phyloP scores from a whole-genome alignment of 441 rosid genomes.

The Populus hybrid region DNA sequence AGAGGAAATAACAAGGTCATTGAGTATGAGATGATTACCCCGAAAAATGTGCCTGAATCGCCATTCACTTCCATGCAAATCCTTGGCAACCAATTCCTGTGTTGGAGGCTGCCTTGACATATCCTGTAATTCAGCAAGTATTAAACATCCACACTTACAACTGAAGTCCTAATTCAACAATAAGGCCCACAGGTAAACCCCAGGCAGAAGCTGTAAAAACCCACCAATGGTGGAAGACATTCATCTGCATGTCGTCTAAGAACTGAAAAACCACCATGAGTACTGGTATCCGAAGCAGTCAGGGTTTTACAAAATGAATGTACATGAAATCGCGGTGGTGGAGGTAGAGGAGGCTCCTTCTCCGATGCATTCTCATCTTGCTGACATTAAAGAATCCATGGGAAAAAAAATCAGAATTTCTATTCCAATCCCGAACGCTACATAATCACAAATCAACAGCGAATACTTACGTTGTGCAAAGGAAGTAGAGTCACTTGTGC shows the following conservation, averaged over 20 bases:
- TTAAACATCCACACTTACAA: background rate
- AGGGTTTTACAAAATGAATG: constrained; percentile 97
- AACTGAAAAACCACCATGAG: constrained; percentile 98
- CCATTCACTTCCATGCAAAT: constrained; percentile 52
- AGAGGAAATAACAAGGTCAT: background rate
- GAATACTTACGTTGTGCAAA: constrained; percentile 42
- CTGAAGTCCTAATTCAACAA: background rate
- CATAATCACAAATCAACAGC: background rate
- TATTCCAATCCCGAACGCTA: background rate
- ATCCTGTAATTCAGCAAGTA: constrained; percentile 49
- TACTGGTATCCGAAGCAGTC: constrained; percentile 99
- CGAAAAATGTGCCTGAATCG: constrained; percentile 90
- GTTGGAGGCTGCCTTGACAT: constrained; percentile 93
- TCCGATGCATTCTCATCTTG: constrained; percentile 64
- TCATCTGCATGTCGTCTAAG: constrained; percentile 96
- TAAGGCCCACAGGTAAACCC: background rate
- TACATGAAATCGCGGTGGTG: constrained; percentile 67
- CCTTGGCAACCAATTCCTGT: no score
- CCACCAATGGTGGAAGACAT: constrained; percentile 93
- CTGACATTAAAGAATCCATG: constrained; percentile 31
- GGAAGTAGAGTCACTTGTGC: constrained; percentile 94
- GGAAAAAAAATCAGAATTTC: background rate
- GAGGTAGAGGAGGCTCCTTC: constrained; percentile 53
- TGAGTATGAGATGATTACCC: constrained; percentile 38
- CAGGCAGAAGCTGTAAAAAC: constrained; percentile 18